Evolutionary conservation across 2,329 filamentous ascomycete species (phyloP).

Genomic region (Aspergillus tanneri): DNA sequence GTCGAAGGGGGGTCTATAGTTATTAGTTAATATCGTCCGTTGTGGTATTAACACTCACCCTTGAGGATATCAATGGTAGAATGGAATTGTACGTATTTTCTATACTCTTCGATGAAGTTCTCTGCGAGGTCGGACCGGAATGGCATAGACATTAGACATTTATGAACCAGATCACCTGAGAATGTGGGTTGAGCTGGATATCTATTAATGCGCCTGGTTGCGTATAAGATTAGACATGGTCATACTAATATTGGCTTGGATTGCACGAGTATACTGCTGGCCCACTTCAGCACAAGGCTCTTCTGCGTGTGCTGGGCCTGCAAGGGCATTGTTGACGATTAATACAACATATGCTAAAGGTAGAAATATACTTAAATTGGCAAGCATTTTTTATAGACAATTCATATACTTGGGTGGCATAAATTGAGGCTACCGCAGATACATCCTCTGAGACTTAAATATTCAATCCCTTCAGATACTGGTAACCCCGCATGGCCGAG

Average conservation of each 20-base stretch:
- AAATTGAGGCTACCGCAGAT: not conserved
- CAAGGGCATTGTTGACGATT: not conserved
- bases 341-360: not conserved
- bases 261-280: not conserved
- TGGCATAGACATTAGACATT: slow-evolving; percentile 31
- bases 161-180: slow-evolving; percentile 17
- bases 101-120: slow-evolving; percentile 25
- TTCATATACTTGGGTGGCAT: not conserved
- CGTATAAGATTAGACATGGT: not conserved
- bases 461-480: not conserved
- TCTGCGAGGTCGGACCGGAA: slow-evolving; percentile 27
- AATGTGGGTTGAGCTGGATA: not conserved
- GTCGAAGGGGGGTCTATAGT: slow-evolving; percentile 48
- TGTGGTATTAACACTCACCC: slow-evolving; percentile 9
- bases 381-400: not conserved
- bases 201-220: not conserved
- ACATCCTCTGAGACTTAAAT: not conserved
- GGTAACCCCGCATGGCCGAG: not conserved
- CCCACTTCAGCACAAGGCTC: not conserved
- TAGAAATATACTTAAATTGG: not conserved
- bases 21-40: not conserved
- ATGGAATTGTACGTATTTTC: slow-evolving; percentile 50
- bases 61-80: slow-evolving; percentile 51
- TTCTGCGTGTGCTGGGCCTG: not conserved
- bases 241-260: not conserved